Conservation (phyloP, 108 stramenopile species). For the Nannochloropsis gaditana region DNA sequence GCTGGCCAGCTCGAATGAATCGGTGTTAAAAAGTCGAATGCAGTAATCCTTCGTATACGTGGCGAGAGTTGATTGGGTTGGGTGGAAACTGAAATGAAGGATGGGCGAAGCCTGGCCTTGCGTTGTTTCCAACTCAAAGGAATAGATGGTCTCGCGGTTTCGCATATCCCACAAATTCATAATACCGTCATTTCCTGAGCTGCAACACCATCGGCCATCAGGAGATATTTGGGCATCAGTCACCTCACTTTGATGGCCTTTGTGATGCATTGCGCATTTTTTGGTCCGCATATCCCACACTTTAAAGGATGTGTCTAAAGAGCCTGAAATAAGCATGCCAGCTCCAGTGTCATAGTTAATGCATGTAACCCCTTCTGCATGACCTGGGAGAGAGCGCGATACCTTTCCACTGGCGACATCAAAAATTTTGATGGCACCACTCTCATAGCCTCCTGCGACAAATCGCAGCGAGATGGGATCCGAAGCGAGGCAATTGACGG, state of each 20-base stretch:
- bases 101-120: neutral
- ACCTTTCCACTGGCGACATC: neutral
- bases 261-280: conserved; percentile 16
- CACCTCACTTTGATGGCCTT: neutral
- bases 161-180: conserved; percentile 1
- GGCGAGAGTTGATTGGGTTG: neutral
- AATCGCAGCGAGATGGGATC: neutral
- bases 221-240: conserved; percentile 1
- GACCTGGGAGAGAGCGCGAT: neutral
- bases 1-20: neutral
- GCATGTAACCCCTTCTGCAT: conserved; percentile 8
- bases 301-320: neutral
- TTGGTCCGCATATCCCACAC: neutral
- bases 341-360: neutral
- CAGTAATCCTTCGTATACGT: neutral
- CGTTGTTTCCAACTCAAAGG: neutral
- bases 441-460: neutral
- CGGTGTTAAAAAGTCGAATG: neutral
- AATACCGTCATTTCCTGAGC: neutral
- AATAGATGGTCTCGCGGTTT: neutral
- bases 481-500: neutral
- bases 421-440: neutral
- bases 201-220: conserved; percentile 17
- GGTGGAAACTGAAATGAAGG: conserved; percentile 1
- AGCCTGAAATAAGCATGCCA: neutral